phyloP scores from a whole-genome alignment of 208 protist species.

The Balamuthia mandrillaris region DNA sequence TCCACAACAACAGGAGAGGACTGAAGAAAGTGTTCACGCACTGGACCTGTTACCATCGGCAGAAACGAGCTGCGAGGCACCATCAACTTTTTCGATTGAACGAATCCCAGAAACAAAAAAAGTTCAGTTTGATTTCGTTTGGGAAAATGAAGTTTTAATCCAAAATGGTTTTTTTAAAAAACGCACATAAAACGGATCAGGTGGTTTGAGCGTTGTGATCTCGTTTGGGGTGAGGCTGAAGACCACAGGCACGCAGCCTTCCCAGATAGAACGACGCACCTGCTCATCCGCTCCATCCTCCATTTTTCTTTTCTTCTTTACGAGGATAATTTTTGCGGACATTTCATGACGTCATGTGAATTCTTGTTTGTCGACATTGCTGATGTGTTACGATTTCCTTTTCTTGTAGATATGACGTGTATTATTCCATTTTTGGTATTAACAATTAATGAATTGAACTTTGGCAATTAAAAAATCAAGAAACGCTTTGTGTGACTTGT shows the following conservation, averaged over 20 bases:
- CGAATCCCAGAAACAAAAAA: neutral
- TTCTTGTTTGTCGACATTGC: neutral
- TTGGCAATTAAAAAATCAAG: too few relatives aligned
- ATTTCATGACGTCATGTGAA: neutral
- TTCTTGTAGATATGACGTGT: too few relatives aligned
- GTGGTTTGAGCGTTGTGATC: constrained; percentile 37
- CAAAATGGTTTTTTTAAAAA: neutral
- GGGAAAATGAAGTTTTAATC: neutral
- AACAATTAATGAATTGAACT: too few relatives aligned
- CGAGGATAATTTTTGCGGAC: neutral
- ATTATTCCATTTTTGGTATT: too few relatives aligned
- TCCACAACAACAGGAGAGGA: neutral
- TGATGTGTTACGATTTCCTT: too few relatives aligned
- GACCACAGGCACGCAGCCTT: constrained; percentile 13
- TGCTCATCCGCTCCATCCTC: neutral
- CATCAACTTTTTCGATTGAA: neutral
- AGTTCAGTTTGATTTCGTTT: too few relatives aligned
- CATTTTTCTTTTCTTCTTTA: neutral
- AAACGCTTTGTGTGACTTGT: too few relatives aligned
- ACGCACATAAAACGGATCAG: constrained; percentile 16
- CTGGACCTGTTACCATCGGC: neutral
- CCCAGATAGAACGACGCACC: neutral
- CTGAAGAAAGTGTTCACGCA: constrained; percentile 11
- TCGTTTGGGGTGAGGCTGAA: constrained; percentile 26
- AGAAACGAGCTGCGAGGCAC: neutral